Evolutionary conservation across 2,329 filamentous ascomycete species (phyloP).

Genomic region (Onygena corvina): DNA sequence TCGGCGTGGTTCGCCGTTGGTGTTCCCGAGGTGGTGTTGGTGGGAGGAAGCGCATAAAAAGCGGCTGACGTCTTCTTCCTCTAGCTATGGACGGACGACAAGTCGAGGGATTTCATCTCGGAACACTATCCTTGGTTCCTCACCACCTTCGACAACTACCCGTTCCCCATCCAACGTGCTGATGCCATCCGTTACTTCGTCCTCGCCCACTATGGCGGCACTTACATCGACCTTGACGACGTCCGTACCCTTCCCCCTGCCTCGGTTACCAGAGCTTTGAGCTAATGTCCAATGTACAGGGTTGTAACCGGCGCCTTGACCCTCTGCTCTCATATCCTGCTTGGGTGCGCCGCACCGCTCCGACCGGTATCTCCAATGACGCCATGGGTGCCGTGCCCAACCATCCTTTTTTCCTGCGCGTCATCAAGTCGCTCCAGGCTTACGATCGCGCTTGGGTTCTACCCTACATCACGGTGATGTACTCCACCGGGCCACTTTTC

Average conservation of each 20-base stretch:
- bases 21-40: background rate
- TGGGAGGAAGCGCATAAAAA: too few relatives aligned
- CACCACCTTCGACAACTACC: conserved; percentile 60
- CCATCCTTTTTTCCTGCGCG: conserved; percentile 61
- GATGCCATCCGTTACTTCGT: conserved; percentile 73
- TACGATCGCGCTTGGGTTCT: conserved; percentile 59
- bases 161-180: conserved; percentile 63
- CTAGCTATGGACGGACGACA: conserved; percentile 64
- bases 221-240: conserved; percentile 70
- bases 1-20: background rate
- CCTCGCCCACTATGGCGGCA: conserved; percentile 62
- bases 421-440: conserved; percentile 54
- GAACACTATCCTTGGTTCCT: conserved; percentile 67
- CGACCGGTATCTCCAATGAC: conserved; percentile 71
- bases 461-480: conserved; percentile 70
- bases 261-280: background rate
- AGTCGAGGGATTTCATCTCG: conserved; percentile 58
- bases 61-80: background rate
- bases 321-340: conserved; percentile 57
- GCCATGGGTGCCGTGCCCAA: conserved; percentile 61
- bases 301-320: conserved; percentile 56
- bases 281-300: conserved; percentile 31
- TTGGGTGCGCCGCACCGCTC: conserved; percentile 58
- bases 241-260: conserved; percentile 27
- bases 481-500: conserved; percentile 63